Evolutionary conservation across 1,284 basidiomycete genomes (phyloP).

Genomic region (Leccinum pachyderme): DNA sequence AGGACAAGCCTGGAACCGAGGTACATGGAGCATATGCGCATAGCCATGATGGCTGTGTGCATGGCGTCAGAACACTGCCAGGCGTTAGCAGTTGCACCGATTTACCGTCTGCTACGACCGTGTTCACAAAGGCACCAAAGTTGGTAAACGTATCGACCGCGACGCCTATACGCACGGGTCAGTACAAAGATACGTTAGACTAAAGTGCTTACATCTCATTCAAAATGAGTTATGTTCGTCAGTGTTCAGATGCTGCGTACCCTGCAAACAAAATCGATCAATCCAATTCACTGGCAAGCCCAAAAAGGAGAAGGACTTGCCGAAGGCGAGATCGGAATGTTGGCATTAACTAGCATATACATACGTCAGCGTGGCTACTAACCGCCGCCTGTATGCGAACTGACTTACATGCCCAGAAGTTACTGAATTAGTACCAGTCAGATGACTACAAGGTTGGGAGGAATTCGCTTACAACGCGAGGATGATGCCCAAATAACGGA

Average conservation of each 20-base stretch:
- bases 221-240: neutral
- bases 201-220: slow-evolving; percentile 15
- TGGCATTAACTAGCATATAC: slow-evolving; percentile 15
- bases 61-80: neutral
- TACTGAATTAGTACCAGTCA: slow-evolving; percentile 7
- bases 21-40: slow-evolving; percentile 24
- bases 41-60: slow-evolving; percentile 16
- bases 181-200: neutral
- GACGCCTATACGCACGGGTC: slow-evolving; percentile 7
- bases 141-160: slow-evolving; percentile 14
- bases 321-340: slow-evolving; percentile 12
- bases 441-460: neutral
- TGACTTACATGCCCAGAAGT: slow-evolving; percentile 19
- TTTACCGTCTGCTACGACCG: slow-evolving; percentile 14
- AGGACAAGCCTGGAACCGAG: slow-evolving; percentile 13
- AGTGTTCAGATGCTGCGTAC: slow-evolving; percentile 5
- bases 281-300: neutral
- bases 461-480: slow-evolving; percentile 11
- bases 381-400: neutral
- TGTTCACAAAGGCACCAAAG: slow-evolving; percentile 10
- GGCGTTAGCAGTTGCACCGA: neutral
- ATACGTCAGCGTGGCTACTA: neutral
- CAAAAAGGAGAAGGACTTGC: neutral
- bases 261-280: neutral
- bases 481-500: slow-evolving; percentile 18